Percentiles rank a stretch among this genome's conserved stretches.
Conservation (phyloP, 2,329 filamentous ascomycete species). For the Stachybotrys chlorohalonatus region DNA sequence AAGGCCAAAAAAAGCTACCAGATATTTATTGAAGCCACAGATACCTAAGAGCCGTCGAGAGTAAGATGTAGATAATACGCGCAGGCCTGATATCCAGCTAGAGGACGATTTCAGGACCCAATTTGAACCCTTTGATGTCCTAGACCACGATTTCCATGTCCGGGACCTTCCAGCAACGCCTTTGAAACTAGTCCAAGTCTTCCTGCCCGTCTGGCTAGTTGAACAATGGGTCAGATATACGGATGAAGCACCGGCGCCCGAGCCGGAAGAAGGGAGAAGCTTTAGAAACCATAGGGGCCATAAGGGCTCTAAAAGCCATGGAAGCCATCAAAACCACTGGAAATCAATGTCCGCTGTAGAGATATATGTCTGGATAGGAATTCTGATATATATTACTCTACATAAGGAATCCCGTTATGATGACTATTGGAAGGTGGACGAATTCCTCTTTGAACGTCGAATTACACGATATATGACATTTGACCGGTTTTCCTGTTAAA, state of each 20-base stretch:
- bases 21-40: background rate
- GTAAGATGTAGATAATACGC: background rate
- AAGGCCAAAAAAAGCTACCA: background rate
- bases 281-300: too few relatives aligned
- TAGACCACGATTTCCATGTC: background rate
- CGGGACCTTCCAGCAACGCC: conserved; percentile 1
- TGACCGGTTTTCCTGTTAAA: background rate
- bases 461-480: background rate
- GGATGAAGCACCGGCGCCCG: background rate
- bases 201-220: conserved; percentile 1
- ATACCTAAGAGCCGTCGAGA: background rate
- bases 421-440: background rate
- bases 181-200: conserved; percentile 1
- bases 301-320: too few relatives aligned
- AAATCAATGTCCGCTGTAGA: background rate
- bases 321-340: background rate
- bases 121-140: background rate
- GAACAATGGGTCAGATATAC: conserved; percentile 2
- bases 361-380: background rate
- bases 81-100: background rate
- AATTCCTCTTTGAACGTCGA: background rate
- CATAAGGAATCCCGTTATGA: background rate
- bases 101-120: background rate
- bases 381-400: background rate
- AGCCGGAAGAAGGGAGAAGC: background rate